phyloP scores from a whole-genome alignment of 1,284 basidiomycete species.

The Lentinula novae-zelandiae region DNA sequence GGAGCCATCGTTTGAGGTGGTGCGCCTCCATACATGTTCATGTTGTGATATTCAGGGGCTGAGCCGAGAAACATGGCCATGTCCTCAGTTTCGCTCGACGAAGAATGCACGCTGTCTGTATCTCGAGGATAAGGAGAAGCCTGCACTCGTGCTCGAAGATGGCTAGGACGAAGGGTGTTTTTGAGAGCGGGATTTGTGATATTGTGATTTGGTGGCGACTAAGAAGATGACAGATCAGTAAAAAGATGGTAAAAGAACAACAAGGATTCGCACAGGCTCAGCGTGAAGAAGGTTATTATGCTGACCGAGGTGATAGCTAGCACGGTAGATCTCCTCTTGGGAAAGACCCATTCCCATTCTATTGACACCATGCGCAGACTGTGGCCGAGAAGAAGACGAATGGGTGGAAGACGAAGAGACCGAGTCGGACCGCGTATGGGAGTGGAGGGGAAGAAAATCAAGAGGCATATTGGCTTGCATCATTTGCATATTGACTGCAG shows the following conservation, averaged over 20 bases:
- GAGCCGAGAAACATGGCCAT: conserved; percentile 69
- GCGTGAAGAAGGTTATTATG: conserved; percentile 30
- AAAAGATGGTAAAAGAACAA: conserved; percentile 27
- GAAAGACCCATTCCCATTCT: conserved; percentile 49
- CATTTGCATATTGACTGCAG: conserved; percentile 70
- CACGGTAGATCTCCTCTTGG: conserved; percentile 65
- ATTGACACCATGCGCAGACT: conserved; percentile 60
- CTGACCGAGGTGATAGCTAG: conserved; percentile 47
- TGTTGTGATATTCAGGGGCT: conserved; percentile 53
- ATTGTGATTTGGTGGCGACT: conserved; percentile 71
- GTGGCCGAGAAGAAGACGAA: conserved; percentile 68
- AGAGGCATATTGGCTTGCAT: conserved; percentile 62
- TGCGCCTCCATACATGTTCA: conserved; percentile 39
- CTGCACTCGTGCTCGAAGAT: conserved; percentile 71
- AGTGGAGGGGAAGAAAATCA: conserved; percentile 62
- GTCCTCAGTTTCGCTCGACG: conserved; percentile 81
- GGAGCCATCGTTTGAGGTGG: conserved; percentile 44
- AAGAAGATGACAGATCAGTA: conserved; percentile 45
- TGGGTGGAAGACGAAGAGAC: conserved; percentile 70
- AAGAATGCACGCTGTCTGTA: conserved; percentile 79
- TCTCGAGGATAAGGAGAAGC: conserved; percentile 81
- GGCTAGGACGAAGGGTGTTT: conserved; percentile 66
- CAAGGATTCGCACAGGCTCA: conserved; percentile 37
- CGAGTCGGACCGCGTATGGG: conserved; percentile 74
- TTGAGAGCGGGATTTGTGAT: conserved; percentile 68